Conservation (phyloP, 805 yeast species). For the Nakazawaea wickerhamii region DNA sequence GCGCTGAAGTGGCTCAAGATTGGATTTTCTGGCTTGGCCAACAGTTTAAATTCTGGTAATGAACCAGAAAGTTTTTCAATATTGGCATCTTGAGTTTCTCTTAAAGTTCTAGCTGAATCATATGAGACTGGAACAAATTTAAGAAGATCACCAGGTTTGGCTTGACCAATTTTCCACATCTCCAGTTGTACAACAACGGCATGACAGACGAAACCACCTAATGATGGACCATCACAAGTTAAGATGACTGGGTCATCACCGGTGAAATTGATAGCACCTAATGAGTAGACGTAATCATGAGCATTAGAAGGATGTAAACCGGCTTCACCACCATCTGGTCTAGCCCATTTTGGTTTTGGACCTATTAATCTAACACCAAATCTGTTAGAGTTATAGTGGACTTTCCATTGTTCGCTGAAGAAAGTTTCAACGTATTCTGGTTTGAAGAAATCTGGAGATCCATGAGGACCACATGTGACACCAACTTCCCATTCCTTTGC, state of each 20-base stretch:
- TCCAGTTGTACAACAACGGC: slow-evolving; percentile 95
- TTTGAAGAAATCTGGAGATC: slow-evolving; percentile 91
- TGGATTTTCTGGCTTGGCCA: slow-evolving; percentile 60
- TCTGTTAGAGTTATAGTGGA: slow-evolving; percentile 94
- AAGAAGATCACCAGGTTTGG: slow-evolving; percentile 87
- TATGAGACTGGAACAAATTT: slow-evolving; percentile 74
- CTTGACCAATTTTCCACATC: slow-evolving; percentile 98
- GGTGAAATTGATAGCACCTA: slow-evolving; percentile 96
- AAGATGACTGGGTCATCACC: slow-evolving; percentile 98
- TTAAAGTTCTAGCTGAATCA: slow-evolving; percentile 62
- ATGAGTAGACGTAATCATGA: slow-evolving; percentile 93
- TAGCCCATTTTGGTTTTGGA: slow-evolving; percentile 96
- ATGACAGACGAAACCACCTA: slow-evolving; percentile 96
- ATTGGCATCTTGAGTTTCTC: slow-evolving; percentile 51
- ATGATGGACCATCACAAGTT: slow-evolving; percentile 95
- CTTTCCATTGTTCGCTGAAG: slow-evolving; percentile 80
- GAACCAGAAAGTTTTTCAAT: slow-evolving; percentile 42
- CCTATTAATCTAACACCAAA: slow-evolving; percentile 94
- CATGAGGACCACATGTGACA: slow-evolving; percentile 97
- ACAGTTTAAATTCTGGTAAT: slow-evolving; percentile 25
- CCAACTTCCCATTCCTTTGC: slow-evolving; percentile 74
- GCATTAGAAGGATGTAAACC: slow-evolving; percentile 99
- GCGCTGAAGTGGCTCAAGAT: slow-evolving; percentile 49
- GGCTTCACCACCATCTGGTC: slow-evolving; percentile 95
- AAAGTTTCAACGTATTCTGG: slow-evolving; percentile 70